phyloP scores from a whole-genome alignment of 768 basidiomycete genomes.

The Gloeophyllum trabeum region DNA sequence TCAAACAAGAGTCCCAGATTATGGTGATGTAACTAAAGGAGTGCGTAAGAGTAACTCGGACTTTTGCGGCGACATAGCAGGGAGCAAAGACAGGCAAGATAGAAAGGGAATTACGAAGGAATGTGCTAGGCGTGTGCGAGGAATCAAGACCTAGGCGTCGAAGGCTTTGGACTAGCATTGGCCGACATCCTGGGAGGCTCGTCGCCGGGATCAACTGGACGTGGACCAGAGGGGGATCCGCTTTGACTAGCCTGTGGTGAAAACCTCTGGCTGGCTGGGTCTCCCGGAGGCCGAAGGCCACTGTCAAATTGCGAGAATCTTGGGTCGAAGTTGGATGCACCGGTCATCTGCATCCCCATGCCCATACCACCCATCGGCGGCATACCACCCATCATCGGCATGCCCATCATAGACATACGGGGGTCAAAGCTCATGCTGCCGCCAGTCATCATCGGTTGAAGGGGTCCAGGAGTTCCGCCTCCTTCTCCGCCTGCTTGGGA shows the following conservation, averaged over 20 bases:
- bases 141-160: too few species aligned
- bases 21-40: background rate
- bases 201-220: constrained; percentile 5
- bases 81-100: background rate
- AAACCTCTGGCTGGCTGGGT: constrained; percentile 1
- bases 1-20: background rate
- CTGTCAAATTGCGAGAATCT: constrained; percentile 23
- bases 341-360: constrained; percentile 48
- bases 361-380: constrained; percentile 9
- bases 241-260: constrained; percentile 7
- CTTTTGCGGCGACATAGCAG: background rate
- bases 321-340: constrained; percentile 42
- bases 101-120: background rate
- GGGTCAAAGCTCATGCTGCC: constrained; percentile 52
- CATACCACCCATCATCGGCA: constrained; percentile 19
- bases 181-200: background rate
- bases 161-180: background rate
- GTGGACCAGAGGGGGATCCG: constrained; percentile 10
- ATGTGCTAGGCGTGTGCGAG: too few species aligned
- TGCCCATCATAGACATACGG: constrained; percentile 75
- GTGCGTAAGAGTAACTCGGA: background rate
- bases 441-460: constrained; percentile 51
- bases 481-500: constrained; percentile 58
- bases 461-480: constrained; percentile 25
- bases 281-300: constrained; percentile 3